These are phyloP conservation scores for Sarocladium oryzae DNA, from an alignment of 2,329 filamentous ascomycete genomes.

Conservation along the genomic window DNA sequence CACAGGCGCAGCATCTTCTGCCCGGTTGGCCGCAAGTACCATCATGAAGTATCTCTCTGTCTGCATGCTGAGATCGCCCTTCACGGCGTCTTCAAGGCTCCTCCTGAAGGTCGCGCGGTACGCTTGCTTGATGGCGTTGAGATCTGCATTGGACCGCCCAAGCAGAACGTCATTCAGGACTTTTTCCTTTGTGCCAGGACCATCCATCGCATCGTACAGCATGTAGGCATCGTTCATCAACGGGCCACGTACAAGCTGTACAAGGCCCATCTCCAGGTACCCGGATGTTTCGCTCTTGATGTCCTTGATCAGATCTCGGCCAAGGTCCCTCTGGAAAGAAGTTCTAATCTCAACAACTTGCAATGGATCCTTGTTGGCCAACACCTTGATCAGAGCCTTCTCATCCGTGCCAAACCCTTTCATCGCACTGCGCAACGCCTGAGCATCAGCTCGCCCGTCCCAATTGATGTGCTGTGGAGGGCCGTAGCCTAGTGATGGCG, in stretches of 20 bases:
- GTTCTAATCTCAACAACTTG: conserved; percentile 64
- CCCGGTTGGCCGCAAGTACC: conserved; percentile 65
- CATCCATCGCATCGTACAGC: conserved; percentile 66
- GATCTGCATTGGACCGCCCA: conserved; percentile 76
- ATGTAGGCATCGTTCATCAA: conserved; percentile 68
- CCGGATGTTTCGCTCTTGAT: conserved; percentile 71
- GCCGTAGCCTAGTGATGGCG: conserved; percentile 68
- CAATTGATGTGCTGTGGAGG: conserved; percentile 61
- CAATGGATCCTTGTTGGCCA: conserved; percentile 69
- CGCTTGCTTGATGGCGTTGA: conserved; percentile 75
- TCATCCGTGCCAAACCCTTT: conserved; percentile 92
- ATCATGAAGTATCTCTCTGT: conserved; percentile 82
- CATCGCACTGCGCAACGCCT: conserved; percentile 74
- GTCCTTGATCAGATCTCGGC: conserved; percentile 66
- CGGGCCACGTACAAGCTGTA: conserved; percentile 72
- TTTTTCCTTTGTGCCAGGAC: conserved; percentile 78
- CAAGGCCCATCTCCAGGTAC: conserved; percentile 67
- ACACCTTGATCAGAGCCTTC: conserved; percentile 61
- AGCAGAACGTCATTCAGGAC: conserved; percentile 83
- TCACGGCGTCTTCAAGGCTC: conserved; percentile 65
- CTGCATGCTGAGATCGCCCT: conserved; percentile 75
- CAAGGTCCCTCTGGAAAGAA: conserved; percentile 58
- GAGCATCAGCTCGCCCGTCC: conserved; percentile 63
- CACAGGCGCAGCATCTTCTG: conserved; percentile 71
- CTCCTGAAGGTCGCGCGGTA: conserved; percentile 64